Evolutionary conservation across 2,329 filamentous ascomycete species (phyloP).

Genomic region (Botrytis fragariae): DNA sequence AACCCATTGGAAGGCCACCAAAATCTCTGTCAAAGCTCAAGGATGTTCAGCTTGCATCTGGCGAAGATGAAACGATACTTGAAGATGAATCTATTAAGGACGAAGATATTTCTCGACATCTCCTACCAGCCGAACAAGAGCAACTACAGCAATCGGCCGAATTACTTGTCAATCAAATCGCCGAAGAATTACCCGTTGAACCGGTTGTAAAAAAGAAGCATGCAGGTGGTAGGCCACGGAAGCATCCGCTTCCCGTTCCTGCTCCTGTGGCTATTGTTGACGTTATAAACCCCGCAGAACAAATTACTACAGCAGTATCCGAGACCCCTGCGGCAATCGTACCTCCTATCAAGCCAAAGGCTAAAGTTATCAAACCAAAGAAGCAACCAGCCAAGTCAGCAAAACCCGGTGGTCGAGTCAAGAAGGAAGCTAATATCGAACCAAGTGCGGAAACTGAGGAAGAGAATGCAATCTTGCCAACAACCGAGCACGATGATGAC

Average conservation of each 20-base stretch:
- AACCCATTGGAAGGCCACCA: constrained; percentile 37
- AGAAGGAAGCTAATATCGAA: constrained; percentile 22
- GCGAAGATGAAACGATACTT: constrained; percentile 15
- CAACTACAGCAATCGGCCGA: constrained; percentile 33
- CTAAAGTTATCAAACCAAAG: constrained; percentile 21
- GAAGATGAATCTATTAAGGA: constrained; percentile 20
- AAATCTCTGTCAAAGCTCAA: constrained; percentile 34
- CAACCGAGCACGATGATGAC: constrained; percentile 31
- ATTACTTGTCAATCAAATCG: constrained; percentile 29
- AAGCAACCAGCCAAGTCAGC: constrained; percentile 22
- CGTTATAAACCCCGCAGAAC: constrained; percentile 6
- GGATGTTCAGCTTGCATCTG: constrained; percentile 28
- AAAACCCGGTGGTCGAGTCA: constrained; percentile 23
- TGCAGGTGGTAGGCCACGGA: constrained; percentile 28
- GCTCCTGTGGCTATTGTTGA: constrained; percentile 10
- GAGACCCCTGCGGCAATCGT: constrained; percentile 5
- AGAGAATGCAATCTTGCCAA: constrained; percentile 30
- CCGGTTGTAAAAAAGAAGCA: constrained; percentile 27
- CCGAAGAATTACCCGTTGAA: constrained; percentile 12
- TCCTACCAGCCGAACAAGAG: constrained; percentile 29
- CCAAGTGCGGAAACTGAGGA: constrained; percentile 20
- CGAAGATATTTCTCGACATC: constrained; percentile 24
- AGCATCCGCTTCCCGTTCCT: constrained; percentile 19
- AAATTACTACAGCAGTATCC: constrained; percentile 4
- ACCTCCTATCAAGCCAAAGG: constrained; percentile 20